Conservation (phyloP, 495 filamentous ascomycete species). For the Hypoxylon subgilvum region DNA sequence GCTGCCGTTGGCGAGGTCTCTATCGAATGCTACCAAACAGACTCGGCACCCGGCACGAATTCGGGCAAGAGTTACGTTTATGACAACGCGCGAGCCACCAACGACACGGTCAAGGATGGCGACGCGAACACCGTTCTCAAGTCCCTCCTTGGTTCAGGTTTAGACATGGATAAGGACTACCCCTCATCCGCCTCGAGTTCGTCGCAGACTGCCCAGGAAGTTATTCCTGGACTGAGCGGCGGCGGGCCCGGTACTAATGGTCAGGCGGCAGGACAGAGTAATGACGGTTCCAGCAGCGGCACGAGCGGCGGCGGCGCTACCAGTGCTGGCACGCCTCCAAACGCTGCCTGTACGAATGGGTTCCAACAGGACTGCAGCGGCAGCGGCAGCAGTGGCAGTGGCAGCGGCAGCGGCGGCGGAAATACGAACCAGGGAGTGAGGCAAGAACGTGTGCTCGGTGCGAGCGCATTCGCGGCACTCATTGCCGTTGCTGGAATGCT, state of each 20-base stretch:
- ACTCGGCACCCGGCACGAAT: slow-evolving; percentile 62
- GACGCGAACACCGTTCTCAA: slow-evolving; percentile 78
- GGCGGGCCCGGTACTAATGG: slow-evolving; percentile 42
- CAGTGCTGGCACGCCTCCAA: slow-evolving; percentile 23
- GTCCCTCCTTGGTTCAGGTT: slow-evolving; percentile 77
- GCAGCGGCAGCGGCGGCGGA: slow-evolving; percentile 20
- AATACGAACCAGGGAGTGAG: slow-evolving; percentile 41
- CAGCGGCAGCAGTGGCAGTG: slow-evolving; percentile 20
- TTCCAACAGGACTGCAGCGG: slow-evolving; percentile 46
- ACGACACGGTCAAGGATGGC: slow-evolving; percentile 76
- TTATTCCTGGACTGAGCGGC: slow-evolving; percentile 44
- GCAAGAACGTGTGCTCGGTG: slow-evolving; percentile 49
- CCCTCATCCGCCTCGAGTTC: slow-evolving; percentile 32
- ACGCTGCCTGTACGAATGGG: slow-evolving; percentile 33
- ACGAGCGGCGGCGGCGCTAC: slow-evolving; percentile 14
- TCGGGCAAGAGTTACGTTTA: slow-evolving; percentile 76
- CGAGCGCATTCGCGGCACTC: slow-evolving; percentile 57
- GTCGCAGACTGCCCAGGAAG: slow-evolving; percentile 23
- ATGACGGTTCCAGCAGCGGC: slow-evolving; percentile 3
- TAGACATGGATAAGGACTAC: slow-evolving; percentile 66
- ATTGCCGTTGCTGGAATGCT: slow-evolving; percentile 55
- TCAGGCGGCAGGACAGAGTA: slow-evolving; percentile 35
- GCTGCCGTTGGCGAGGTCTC: slow-evolving; percentile 76
- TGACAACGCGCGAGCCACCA: slow-evolving; percentile 66
- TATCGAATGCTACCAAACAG: slow-evolving; percentile 83